These are phyloP conservation scores for Gamsiella multidivaricata DNA, from an alignment of 192 early-diverging fungal genomes.

Conservation along the genomic window DNA sequence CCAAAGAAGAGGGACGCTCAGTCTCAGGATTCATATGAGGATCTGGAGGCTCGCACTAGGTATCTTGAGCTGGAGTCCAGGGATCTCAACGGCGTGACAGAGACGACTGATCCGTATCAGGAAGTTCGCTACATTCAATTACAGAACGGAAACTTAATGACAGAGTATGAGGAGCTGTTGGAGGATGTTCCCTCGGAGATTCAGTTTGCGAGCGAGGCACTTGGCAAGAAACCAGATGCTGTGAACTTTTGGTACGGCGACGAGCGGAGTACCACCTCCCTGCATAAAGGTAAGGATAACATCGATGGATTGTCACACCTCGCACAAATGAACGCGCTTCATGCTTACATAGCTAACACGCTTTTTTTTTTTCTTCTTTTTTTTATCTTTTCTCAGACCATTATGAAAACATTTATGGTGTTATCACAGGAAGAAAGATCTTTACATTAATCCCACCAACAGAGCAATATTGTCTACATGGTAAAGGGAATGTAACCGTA, in stretches of 20 bases:
- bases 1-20: neutral
- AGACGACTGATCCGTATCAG: conserved; percentile 21
- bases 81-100: neutral
- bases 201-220: conserved; percentile 55
- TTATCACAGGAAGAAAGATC: conserved; percentile 58
- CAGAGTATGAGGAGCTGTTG: conserved; percentile 54
- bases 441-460: conserved; percentile 62
- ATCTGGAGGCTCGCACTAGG: neutral
- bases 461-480: conserved; percentile 62
- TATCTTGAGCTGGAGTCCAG: neutral
- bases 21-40: neutral
- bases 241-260: conserved; percentile 68
- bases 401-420: conserved; percentile 67
- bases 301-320: neutral
- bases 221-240: conserved; percentile 58
- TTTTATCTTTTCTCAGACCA: conserved; percentile 39
- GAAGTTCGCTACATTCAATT: conserved; percentile 61
- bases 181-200: conserved; percentile 57
- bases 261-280: conserved; percentile 53
- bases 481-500: conserved; percentile 36
- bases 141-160: conserved; percentile 61
- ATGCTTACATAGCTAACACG: too few relatives aligned
- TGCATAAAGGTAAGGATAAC: conserved; percentile 56
- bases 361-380: neutral
- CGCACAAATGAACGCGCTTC: neutral